Evolutionary conservation across 306 rosid genomes (phyloP), one percentile per base, ranked within the genome.

Genomic region (Cucumis hystrix): DNA sequence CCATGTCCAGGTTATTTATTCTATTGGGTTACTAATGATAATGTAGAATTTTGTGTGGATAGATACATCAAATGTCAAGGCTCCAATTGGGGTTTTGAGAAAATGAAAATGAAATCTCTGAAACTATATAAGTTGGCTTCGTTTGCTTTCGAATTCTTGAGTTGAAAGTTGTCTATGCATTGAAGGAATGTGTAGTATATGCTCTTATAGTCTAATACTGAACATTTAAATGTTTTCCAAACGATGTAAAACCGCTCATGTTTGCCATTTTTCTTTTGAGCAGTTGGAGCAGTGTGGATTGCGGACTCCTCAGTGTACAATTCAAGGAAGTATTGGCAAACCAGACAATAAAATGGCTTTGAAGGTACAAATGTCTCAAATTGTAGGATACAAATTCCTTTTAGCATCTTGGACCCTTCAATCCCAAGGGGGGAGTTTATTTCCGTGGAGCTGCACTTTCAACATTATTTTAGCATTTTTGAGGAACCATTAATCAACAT

Each of bases 221-320:
- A 30, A 39, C 47, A 39, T 39, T 66, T 12, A 9, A 66, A 35
- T 39, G 2, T 60, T 60, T 25, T 11, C 5, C 39, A 39, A 66
- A 39, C 10, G 72, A 37, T 18, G 45, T 28, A 15, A 28, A 49
- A 16, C 11, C 10, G 41, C 23, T 72, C 21, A 71, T 49, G 65
- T 14, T 39, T 72, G 56, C 79, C 16, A 35, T 69, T 37, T 69
- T 72, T 70, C 77, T 81, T 80, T 80, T 23, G 14, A 41, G 57
- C 91, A 94, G 98, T 76, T 93, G 64, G 82, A 85, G 73, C 97
- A 90, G 23, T 84, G 81, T 16, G 98, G 94, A 78, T 65, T 87
- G 90, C 85, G 97, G 79, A 91, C 97, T 61, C 90, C 96, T 77
- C 98, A 94, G 58, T 91, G 98, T 80, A 94, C 97, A 33, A 80